Base-by-base conservation (phyloP, 2,329 filamentous ascomycete species). In the Fusarium staphyleae region DNA sequence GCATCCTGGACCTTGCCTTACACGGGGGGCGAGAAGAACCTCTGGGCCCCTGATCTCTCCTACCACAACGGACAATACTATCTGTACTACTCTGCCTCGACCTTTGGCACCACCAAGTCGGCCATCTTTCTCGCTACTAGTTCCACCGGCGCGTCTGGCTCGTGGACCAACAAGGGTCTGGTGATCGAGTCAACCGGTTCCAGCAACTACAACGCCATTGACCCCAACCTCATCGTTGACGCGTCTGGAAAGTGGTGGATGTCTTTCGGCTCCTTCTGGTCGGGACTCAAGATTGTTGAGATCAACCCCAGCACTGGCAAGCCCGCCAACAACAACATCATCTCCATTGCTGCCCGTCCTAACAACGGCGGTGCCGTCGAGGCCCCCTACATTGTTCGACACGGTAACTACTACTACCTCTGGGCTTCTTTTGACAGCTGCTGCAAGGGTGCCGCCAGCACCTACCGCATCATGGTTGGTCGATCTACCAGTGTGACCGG, bases 11-110 rank as follows among this genome's bases (percentile, higher is more conserved):
- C 69, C 0, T 69, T 64, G 1, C 48, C 63, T 13, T 72, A 71
- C 37, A 71, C 69, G 19, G 50, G 53, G 3, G 68, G 67, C 22
- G 67, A 64, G 2, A 60, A 53, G 51, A 72, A 71, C 33, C 70
- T 72, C 28, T 76, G 53, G 81, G 84, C 85, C 0, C 85, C 85
- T 0, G 83, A 87, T 60, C 78, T 83, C 5, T 72, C 75, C 1
- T 72, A 67, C 56, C 69, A 61, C 22, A 67, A 71, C 42, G 67
- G 64, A 0, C 49, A 64, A 50, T 72, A 70, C 63, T 71, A 66
- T 29, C 37, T 72, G 24, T 72, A 72, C 66, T 72, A 72, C 60
- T 72, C 69, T 0, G 69, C 69, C 1, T 72, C 69, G 7, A 59
- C 62, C 0, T 72, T 72, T 2, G 69, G 69, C 1, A 51, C 57